A percentile compares a stretch with the other conserved stretches of the same genome.
Evolutionary conservation across 2,329 filamentous ascomycete genomes (phyloP).

Genomic region (Calycina herbarum): DNA sequence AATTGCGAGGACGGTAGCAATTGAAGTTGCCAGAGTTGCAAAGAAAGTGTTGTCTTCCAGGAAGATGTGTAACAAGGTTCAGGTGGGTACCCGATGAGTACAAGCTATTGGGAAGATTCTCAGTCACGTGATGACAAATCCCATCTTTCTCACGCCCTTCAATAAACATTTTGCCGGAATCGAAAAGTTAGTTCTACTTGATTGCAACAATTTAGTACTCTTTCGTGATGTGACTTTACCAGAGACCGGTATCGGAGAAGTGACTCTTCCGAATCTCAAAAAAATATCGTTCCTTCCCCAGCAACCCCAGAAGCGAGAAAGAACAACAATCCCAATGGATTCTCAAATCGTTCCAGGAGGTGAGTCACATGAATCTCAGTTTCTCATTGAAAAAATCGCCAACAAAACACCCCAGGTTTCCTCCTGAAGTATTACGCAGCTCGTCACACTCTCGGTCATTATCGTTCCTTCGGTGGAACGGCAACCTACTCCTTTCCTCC

Average conservation of each 20-base stretch:
- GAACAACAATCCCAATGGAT: not conserved
- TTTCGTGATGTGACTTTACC: not conserved
- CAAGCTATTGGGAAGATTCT: not conserved
- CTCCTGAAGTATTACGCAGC: conserved; percentile 24
- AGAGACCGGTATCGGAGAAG: not conserved
- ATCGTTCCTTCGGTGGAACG: conserved; percentile 23
- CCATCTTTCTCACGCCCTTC: not conserved
- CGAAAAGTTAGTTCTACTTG: not conserved
- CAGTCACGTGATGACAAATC: not conserved
- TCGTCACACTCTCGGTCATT: conserved; percentile 20
- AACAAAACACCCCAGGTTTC: conserved; percentile 13
- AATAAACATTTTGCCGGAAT: not conserved
- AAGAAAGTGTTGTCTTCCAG: not conserved
- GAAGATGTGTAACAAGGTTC: not conserved
- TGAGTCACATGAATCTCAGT: not conserved
- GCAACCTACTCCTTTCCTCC: conserved; percentile 8
- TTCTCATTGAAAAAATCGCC: not conserved
- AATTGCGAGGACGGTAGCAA: not conserved
- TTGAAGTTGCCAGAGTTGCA: not conserved
- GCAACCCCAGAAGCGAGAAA: not conserved
- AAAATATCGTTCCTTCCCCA: not conserved
- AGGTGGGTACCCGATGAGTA: not conserved
- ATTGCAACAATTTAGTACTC: not conserved
- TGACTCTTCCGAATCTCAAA: not conserved
- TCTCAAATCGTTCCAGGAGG: not conserved